Base-by-base conservation (phyloP, 2,329 filamentous ascomycete genomes). In the Colletotrichum magnum region DNA sequence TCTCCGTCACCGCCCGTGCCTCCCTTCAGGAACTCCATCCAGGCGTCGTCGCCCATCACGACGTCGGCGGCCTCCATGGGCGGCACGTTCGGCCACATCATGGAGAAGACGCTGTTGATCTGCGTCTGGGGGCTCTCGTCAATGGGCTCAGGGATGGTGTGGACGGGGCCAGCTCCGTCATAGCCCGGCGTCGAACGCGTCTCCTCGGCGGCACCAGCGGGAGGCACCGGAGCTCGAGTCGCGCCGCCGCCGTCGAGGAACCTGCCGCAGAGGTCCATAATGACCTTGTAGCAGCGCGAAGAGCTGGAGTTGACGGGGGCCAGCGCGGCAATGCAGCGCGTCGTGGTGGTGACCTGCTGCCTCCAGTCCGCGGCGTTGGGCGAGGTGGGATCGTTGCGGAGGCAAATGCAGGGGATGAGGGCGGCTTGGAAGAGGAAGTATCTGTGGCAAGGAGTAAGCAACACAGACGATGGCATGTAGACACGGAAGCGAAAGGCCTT, bases 381-480 rank as follows among this genome's bases (percentile, higher is more conserved):
- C 2, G 81, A 79, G 6, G 73, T 71, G 0, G 83, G 81, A 5
- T 82, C 75, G 61, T 83, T 84, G 6, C 83, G 81, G 2, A 86
- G 77, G 64, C 83, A 85, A 12, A 85, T 81, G 53, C 80, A 82
- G 1, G 84, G 85, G 10, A 86, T 85, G 16, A 86, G 74, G 2
- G 81, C 82, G 0, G 84, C 83, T 64, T 86, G 84, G 62, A 86
- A 86, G 5, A 86, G 77, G 65, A 86, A 86, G 71, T 84, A 86
- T 47, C 83, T 80, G 18, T 1, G 10, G n/a, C 9, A 28, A 2
- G 24, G 0, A 50, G 16, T 54, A 6, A 24, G 28, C 21, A 24
- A 24, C 2, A 24, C 21, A 24, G 21, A 24, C 21, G 21, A 24
- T 24, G 21, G 21, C 18, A 18, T 51, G 15, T n/a, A n/a, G 15